Evolutionary conservation across 2,329 filamentous ascomycete genomes (phyloP).

Genomic region (Pseudopyricularia javanii): DNA sequence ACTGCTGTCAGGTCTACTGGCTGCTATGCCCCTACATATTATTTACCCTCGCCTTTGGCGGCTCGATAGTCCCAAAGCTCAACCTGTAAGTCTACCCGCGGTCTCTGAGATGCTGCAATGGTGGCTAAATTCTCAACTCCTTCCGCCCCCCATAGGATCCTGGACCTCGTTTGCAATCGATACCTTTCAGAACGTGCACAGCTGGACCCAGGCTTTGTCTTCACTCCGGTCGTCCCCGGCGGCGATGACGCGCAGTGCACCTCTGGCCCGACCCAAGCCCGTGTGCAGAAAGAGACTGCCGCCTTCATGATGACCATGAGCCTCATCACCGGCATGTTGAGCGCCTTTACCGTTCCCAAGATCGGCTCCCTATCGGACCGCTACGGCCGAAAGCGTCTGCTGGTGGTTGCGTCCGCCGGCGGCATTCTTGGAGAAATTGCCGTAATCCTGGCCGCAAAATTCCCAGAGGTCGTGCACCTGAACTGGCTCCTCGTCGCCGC

Average conservation of each 20-base stretch:
- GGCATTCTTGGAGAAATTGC: conserved; percentile 62
- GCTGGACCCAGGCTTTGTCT: conserved; percentile 43
- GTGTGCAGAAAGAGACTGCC: conserved; percentile 66
- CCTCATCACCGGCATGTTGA: conserved; percentile 62
- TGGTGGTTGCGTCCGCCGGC: conserved; percentile 64
- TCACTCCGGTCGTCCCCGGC: conserved; percentile 54
- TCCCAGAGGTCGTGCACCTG: conserved; percentile 60
- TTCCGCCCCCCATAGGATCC: conserved; percentile 35
- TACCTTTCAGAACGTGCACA: conserved; percentile 62
- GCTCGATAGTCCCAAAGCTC: conserved; percentile 72
- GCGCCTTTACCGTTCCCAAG: conserved; percentile 70
- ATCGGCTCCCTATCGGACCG: conserved; percentile 79
- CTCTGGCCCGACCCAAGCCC: conserved; percentile 37
- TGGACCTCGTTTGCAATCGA: conserved; percentile 70
- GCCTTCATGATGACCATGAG: conserved; percentile 68
- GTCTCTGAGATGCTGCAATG: too few species aligned
- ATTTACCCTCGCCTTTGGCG: conserved; percentile 78
- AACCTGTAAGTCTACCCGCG: conserved; percentile 46
- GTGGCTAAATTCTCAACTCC: background rate
- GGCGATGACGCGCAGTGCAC: conserved; percentile 66
- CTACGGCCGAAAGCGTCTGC: conserved; percentile 64
- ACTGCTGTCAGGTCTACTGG: conserved; percentile 57
- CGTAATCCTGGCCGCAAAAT: conserved; percentile 66
- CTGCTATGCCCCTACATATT: conserved; percentile 68
- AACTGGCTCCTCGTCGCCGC: conserved; percentile 68